Evolutionary conservation across 805 yeast genomes (phyloP), one percentile per base, ranked within the genome.

Genomic region (Sugiyamaella lignohabitans): DNA sequence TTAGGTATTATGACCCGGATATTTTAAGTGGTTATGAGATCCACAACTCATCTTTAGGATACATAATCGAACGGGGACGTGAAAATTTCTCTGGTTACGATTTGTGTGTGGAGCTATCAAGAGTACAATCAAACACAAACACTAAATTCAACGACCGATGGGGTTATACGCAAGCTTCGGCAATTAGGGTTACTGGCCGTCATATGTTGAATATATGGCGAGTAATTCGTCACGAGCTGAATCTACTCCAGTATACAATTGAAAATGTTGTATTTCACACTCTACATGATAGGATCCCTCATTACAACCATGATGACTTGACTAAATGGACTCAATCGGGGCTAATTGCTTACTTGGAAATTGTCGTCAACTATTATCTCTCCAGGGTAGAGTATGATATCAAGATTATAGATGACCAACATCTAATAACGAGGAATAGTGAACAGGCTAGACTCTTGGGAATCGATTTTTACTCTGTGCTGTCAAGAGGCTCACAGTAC

Each of bases 401-500:
- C 47, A 64, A 72, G 48, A 62, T 87, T 1, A 59, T 87, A 3
- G 74, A 72, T 3, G 70, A 75, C 19, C 80, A 78, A 46, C 96
- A 88, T 55, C 57, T 85, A 3, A 70, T 91, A 1, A 71, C 80
- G 10, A 73, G 81, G 54, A 85, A 84, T 18, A 76, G 83, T 11
- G 98, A 89, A 55, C 85, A 86, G 62, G 86, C 96, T 0, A 70
- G 96, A 40, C 63, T 93, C 27, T 74, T 88, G 19, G 98, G 98
- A 0, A 78, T 93, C 22, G 98, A 93, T 56, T 93, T 88, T 61
- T 75, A 80, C 59, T 87, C 97, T 2, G 87, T 88, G 5, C 78
- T 84, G 50, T 84, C 86, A 43, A 64, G 98, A 49, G 98, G 98
- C 0, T 91, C 98, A 0, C 98, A 93, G 59, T 93, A 73, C 61